Conservation (phyloP, 805 yeast genomes). For the Candida nitratophila region DNA sequence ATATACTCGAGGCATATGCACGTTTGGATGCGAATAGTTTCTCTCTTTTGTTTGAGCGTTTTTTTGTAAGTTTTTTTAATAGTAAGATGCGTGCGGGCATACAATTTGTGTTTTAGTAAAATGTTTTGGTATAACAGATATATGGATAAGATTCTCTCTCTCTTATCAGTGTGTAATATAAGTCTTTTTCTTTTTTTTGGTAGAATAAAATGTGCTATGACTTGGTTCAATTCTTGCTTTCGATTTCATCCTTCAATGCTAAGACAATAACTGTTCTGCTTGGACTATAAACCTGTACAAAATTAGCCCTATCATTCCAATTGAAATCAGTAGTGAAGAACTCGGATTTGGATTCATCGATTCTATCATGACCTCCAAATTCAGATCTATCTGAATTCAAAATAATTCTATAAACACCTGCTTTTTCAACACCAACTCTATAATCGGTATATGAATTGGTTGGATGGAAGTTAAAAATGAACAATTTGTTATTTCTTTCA, state of each 20-base stretch:
- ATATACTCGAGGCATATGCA: no score
- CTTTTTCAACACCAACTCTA: constrained; percentile 77
- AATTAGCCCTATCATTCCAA: constrained; percentile 80
- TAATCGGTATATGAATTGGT: constrained; percentile 77
- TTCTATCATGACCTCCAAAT: constrained; percentile 79
- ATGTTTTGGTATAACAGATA: no score
- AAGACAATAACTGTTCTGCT: constrained; percentile 60
- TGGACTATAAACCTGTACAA: constrained; percentile 77
- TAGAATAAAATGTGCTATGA: no score
- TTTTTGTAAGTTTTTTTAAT: no score
- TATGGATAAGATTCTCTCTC: no score
- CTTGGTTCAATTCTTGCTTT: background rate
- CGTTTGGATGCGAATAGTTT: no score
- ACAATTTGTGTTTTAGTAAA: no score
- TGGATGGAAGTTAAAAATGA: constrained; percentile 88
- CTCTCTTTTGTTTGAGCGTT: no score
- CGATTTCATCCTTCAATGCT: constrained; percentile 32
- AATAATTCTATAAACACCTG: constrained; percentile 72
- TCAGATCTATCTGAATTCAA: constrained; percentile 64
- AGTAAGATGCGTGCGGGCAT: no score
- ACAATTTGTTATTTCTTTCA: constrained; percentile 80
- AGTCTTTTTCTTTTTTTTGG: no score
- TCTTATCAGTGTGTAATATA: no score
- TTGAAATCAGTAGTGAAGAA: constrained; percentile 65
- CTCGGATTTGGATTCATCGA: constrained; percentile 44